Base-by-base conservation (phyloP, 371 early-diverging fungal species). In the Blastocladiella emersonii region DNA sequence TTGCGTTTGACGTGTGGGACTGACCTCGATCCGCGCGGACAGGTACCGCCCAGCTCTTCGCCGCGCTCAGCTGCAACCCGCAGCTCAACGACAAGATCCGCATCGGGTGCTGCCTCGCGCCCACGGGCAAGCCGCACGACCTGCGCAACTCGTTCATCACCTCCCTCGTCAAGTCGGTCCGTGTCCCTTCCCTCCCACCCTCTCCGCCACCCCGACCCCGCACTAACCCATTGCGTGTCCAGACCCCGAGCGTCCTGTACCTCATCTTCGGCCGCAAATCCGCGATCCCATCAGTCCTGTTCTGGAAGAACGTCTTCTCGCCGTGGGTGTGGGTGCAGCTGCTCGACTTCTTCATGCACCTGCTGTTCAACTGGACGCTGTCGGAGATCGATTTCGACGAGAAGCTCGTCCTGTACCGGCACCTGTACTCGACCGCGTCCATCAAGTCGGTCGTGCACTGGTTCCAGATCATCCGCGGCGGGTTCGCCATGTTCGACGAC, bases 401-500 rank as follows among this genome's bases (percentile, higher is more conserved):
- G 66, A 94, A 92, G 68, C 68, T 81, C 25, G 84, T 88, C 8
- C 83, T 86, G 34, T 95, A 95, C 62, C 85, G 85, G 66, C 93
- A 95, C 70, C 67, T 95, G 32, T 95, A 93, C 75, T 88, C 89
- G 41, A 80, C 85, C 36, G 86, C 93, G 1, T 89, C 92, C 64
- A 94, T 93, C 48, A 92, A 95, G 68, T 82, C 84, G 37, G 79
- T 94, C 34, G 96, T 94, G 69, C 90, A 91, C 65, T 90, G 93
- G 93, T 93, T 95, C 74, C 94, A 94, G 76, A 93, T 95, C 66
- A 92, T 93, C 56, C 76, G 91, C n/a, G 82, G 85, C 13, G 85
- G 86, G 3, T 89, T 95, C 62, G 92, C 93, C 67, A 92, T 93
- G 91, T 95, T 88, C 66, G 94, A 95, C 67, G 96, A 95, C 34